phyloP scores from a whole-genome alignment of 208 protist species.

The Leishmania arabica region DNA sequence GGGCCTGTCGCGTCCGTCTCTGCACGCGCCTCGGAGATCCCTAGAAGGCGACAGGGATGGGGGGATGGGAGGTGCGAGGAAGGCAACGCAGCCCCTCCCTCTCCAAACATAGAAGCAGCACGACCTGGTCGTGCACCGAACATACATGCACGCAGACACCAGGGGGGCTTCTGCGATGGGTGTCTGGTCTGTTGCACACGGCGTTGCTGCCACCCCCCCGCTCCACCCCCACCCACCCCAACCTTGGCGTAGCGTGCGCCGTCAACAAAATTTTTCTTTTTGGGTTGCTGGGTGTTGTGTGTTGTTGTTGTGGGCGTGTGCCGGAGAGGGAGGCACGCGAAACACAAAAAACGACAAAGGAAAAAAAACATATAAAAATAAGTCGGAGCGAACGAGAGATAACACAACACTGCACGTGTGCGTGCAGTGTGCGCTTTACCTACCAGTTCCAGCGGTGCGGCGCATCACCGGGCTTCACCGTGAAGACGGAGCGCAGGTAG shows the following conservation, averaged over 20 bases:
- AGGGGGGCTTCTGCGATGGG: not conserved
- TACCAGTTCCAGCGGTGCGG: conserved; percentile 91
- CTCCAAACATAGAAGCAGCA: too few relatives aligned
- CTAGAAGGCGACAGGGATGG: not conserved
- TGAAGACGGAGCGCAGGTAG: conserved; percentile 88
- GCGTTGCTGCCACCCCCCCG: not conserved
- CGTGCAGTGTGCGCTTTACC: not conserved
- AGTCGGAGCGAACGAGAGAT: not conserved
- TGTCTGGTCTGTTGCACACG: not conserved
- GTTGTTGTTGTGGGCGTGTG: not conserved
- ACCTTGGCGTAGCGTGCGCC: not conserved
- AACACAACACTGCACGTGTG: not conserved
- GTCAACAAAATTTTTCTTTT: not conserved
- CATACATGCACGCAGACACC: not conserved
- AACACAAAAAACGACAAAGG: not conserved
- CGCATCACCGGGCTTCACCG: conserved; percentile 76
- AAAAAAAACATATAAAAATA: not conserved
- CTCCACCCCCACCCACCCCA: not conserved
- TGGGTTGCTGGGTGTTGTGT: not conserved
- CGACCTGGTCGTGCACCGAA: not conserved
- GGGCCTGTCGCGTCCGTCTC: not conserved
- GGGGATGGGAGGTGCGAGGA: not conserved
- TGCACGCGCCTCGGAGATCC: not conserved
- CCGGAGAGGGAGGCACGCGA: not conserved
- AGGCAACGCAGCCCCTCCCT: not conserved